Base-by-base conservation (phyloP, 352 stramenopile genomes). In the Plasmopara viticola region DNA sequence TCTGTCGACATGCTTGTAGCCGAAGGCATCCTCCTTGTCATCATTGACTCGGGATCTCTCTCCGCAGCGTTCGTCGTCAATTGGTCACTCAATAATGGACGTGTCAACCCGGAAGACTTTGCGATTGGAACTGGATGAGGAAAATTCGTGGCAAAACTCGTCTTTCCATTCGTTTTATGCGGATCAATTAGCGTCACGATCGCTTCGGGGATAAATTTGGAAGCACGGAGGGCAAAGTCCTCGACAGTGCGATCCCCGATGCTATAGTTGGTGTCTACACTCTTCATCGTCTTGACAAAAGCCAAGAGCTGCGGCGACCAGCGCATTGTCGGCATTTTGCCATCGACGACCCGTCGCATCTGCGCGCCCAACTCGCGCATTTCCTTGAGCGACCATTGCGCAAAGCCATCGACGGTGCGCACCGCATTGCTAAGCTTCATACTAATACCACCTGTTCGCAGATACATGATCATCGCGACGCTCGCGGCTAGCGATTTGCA, bases 311-410 rank as follows among this genome's bases (percentile, higher is more conserved):
- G 60, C 17, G 20, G 44, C 6, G 20, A 15, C 60, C 60, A 68
- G 18, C 31, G 28, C 47, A 33, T 14, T n/a, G 34, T 28, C 34
- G 12, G 51, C 34, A n/a, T 47, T 25, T 46, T 7, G 6, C 51
- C 51, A 30, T 59, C 51, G n/a, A 45, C 47, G 4, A 64, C 40
- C 29, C 25, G 42, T 15, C 51, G 48, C 60, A 68, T 68, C 30
- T 59, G 60, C n/a, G 44, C 44, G 1, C 60, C 60, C 6, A 68
- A 46, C 42, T 57, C 56, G 30, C 38, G 56, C 60, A 68, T 68
- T 40, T 68, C 60, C 15, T n/a, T 6, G 15, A 64, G 43, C 30
- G 51, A 50, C 60, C 60, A 68, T 44, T 68, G 60, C 25, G 48
- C 48, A 30, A 20, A 58, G n/a, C 51, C 51, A 17, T 68, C 56